These are phyloP conservation scores for Cladosporium sp. DNA, from an alignment of 2,329 filamentous ascomycete species.

Conservation along the genomic window DNA sequence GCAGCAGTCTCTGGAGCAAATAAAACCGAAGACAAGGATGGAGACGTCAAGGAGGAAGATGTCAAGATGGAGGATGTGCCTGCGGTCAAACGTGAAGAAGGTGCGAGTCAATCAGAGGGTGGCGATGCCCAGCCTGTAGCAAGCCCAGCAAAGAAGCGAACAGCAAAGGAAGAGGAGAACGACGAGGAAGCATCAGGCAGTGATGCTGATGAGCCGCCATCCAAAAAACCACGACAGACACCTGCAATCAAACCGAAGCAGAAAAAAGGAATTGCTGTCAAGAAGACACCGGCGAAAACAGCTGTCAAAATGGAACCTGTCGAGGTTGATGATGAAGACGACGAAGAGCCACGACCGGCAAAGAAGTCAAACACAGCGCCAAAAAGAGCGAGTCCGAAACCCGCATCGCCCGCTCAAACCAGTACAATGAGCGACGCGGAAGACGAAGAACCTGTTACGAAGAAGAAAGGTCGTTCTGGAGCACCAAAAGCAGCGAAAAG, in stretches of 20 bases:
- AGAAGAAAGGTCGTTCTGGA: constrained; percentile 9
- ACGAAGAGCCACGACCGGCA: constrained; percentile 13
- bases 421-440: constrained; percentile 35
- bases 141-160: constrained; percentile 27
- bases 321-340: constrained; percentile 17
- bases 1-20: constrained; percentile 10
- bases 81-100: constrained; percentile 18
- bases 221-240: constrained; percentile 32
- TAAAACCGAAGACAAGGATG: constrained; percentile 10
- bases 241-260: constrained; percentile 19
- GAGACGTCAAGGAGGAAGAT: constrained; percentile 31
- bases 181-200: constrained; percentile 20
- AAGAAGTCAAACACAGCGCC: not conserved
- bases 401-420: not conserved
- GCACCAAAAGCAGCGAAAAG: constrained; percentile 4
- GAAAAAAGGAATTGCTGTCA: constrained; percentile 26
- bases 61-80: constrained; percentile 29
- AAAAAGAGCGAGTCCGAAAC: not conserved
- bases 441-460: constrained; percentile 40
- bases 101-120: constrained; percentile 24
- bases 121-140: constrained; percentile 10
- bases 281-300: constrained; percentile 16
- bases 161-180: constrained; percentile 17
- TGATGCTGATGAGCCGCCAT: constrained; percentile 31
- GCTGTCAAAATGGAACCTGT: constrained; percentile 12